Evolutionary conservation across 108 stramenopile genomes (phyloP).

Genomic region (Nitzschia sp.): DNA sequence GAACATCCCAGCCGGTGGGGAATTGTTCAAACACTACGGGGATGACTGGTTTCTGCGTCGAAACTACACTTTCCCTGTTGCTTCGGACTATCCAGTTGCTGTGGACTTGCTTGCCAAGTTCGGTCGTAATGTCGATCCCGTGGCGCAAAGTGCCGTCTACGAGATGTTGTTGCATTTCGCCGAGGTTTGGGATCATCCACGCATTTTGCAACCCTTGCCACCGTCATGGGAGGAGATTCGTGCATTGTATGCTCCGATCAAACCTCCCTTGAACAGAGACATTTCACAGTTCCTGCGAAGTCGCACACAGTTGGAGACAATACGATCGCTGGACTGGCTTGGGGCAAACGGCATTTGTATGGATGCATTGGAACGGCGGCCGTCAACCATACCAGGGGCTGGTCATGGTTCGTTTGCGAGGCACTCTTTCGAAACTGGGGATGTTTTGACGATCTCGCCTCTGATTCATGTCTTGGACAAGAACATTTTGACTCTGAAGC

Average conservation of each 20-base stretch:
- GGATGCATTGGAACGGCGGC: conserved; percentile 44
- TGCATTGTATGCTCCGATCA: background rate
- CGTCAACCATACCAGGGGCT: conserved; percentile 54
- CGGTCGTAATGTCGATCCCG: background rate
- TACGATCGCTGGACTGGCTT: conserved; percentile 45
- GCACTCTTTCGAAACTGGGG: conserved; percentile 36
- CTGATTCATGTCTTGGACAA: conserved; percentile 51
- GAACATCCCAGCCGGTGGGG: conserved; percentile 57
- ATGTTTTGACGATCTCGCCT: conserved; percentile 54
- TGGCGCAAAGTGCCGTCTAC: background rate
- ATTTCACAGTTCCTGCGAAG: conserved; percentile 5
- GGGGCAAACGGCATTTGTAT: conserved; percentile 47
- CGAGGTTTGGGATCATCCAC: conserved; percentile 14
- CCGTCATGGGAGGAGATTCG: background rate
- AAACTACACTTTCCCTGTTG: conserved; percentile 10
- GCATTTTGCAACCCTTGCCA: conserved; percentile 15
- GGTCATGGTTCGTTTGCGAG: conserved; percentile 76
- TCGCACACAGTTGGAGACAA: conserved; percentile 25
- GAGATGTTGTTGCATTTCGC: conserved; percentile 4
- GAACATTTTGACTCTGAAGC: conserved; percentile 40
- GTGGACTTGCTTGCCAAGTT: conserved; percentile 4
- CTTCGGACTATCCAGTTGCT: conserved; percentile 3
- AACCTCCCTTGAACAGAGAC: background rate
- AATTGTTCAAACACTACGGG: conserved; percentile 70
- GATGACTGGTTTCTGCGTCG: conserved; percentile 56